Base-by-base conservation (phyloP, 2,329 filamentous ascomycete genomes). In the Didymella pomorum region DNA sequence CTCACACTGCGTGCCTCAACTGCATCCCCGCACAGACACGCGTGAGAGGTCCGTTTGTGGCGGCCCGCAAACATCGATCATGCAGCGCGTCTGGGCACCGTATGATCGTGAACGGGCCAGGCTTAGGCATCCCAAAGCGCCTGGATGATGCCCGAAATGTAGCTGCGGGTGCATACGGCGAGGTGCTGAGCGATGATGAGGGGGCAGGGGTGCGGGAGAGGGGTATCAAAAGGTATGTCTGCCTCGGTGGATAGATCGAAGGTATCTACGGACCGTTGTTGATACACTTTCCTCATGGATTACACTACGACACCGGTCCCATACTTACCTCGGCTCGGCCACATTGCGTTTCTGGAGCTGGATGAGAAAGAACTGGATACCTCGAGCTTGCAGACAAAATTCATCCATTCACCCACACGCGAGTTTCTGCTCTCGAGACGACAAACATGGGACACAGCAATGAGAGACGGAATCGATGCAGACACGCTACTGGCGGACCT, bases 321-420 rank as follows among this genome's bases (percentile, higher is more conserved):
- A 25, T 65, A 55, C 60, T 65, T 62, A 46, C 49, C 65, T 21
- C 63, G 65, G 20, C 64, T 64, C 43, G 66, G 64, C 35, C 70
- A 74, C 25, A 70, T 66, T 61, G 64, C 67, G 21, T 71, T 76
- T 29, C 35, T 75, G 18, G 66, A 71, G 20, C 60, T 76, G n/a
- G 66, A 72, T 28, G 65, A 67, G 41, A 61, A 71, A 20, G 69
- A 73, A n/a, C 53, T 76, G 21, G 70, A 75, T 35, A 73, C 67
- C 3, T 67, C 68, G 21, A 63, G 62, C 41, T 64, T 76, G 8
- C 61, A 71, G 12, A 64, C 65, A 7, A 67, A 66, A n/a, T 31
- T 71, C 18, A 53, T 76, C 20, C 59, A 61, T 10, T 61, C 65
- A 8, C 51, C 64, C 16, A 60, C 63, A 26, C 64, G 62, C 58